Percentiles rank a stretch among this genome's conserved stretches.
Evolutionary conservation across 768 basidiomycete species (phyloP).

Genomic region (Russula compacta): DNA sequence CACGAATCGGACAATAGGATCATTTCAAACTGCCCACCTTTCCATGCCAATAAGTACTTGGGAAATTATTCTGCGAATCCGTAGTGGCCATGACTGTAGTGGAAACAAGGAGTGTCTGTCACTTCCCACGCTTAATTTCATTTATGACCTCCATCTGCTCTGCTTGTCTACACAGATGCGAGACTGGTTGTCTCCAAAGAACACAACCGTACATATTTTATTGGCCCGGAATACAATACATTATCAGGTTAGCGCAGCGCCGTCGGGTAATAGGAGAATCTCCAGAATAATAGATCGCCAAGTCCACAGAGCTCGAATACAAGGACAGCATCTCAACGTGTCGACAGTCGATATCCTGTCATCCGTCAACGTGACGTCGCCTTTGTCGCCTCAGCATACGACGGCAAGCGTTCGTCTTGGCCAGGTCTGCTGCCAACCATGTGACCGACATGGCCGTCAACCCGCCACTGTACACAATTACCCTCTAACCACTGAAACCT

Average conservation of each 20-base stretch:
- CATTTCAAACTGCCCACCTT: neutral
- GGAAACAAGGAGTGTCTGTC: too few species aligned
- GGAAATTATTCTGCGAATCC: neutral
- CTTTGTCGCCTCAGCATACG: constrained; percentile 2
- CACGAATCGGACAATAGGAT: neutral
- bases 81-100: neutral
- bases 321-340: too few species aligned
- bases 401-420: constrained; percentile 35
- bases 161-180: too few species aligned
- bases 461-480: constrained; percentile 57
- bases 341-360: neutral
- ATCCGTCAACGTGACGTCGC: neutral
- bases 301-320: too few species aligned
- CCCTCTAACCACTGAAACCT: constrained; percentile 52
- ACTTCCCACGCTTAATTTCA: too few species aligned
- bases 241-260: too few species aligned
- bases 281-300: too few species aligned
- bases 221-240: too few species aligned
- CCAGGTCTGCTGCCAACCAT: constrained; percentile 29
- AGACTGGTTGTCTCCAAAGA: too few species aligned
- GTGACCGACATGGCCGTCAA: constrained; percentile 51
- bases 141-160: too few species aligned
- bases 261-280: too few species aligned
- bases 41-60: constrained; percentile 2
- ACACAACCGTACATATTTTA: too few species aligned